Base-by-base conservation (phyloP, 495 filamentous ascomycete species). In the Lasiosphaeria hispida region DNA sequence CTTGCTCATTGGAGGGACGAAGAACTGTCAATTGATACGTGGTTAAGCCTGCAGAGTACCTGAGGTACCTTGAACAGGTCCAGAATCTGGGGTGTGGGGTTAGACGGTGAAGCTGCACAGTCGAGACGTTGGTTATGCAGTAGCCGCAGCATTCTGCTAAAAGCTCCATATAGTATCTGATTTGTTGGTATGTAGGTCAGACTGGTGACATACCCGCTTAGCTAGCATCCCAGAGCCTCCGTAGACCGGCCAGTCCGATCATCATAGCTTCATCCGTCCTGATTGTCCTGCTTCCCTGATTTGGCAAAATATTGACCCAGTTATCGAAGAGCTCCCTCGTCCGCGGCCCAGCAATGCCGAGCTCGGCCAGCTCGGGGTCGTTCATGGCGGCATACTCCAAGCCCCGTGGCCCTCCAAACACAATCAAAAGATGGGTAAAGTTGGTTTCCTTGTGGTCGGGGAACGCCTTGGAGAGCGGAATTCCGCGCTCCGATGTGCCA, bases 201-300 rank as follows among this genome's bases (percentile, higher is more conserved):
- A 30, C 23, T 30, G 23, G 23, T 30, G 23, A 30, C 23, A 30
- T 30, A 30, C 23, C 43, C 43, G 43, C 43, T 39, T 52, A 71
- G 55, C 58, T 71, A 47, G 53, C 67, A 40, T 72, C 76, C 77
- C 77, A 80, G 54, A 88, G 59, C 45, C 72, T 77, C 66, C 81
- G 77, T 61, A 90, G 62, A 1, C 78, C 80, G 58, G 78, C 81
- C 70, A 91, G 64, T 1, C 80, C 86, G 59, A 90, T 76, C 80
- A 87, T 87, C 43, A 92, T 72, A 1, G 89, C 88, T 68, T 93
- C 89, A 54, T 92, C 89, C 4, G 87, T 91, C 63, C 87, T 73
- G 55, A 92, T 91, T 1, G 85, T 89, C 61, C 89, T 75, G 64
- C 86, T 90, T 1, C 89, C 89, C 65, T 92, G 87, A 2, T 83